Base-by-base conservation (phyloP, 176 grass and related monocot genomes). In the Metroxylon sagu region DNA sequence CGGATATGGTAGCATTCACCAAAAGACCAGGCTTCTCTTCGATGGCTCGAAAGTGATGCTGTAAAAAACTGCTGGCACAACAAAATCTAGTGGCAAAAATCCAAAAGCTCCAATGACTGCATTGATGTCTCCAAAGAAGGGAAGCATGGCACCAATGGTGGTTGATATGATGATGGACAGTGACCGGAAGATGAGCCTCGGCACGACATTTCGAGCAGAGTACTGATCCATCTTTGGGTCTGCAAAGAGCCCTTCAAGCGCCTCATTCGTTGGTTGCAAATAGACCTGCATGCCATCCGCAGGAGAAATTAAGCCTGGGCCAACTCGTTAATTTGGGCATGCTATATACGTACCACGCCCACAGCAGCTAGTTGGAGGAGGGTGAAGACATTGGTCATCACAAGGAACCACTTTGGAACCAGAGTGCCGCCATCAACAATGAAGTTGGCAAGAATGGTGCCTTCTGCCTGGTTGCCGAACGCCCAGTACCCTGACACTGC, bases 61-160 rank as follows among this genome's bases (percentile, higher is more conserved):
- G 73, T 92, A 98, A 66, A 98, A 83, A 5, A 98, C 19, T 2
- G 87, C 77, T 0, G 93, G 84, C 67, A 92, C 68, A 31, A 75
- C 75, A 70, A 98, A 98, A 67, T 98, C 93, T 23, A 98, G 93
- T 18, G 93, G 93, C 57, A 98, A 57, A 60, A 92, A 98, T 4
- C 87, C 93, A 7, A 98, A 92, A 3, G 93, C 93, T 4, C 87
- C 87, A 62, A 98, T 78, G 35, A 92, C 81, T 50, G 70, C 76
- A 67, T 98, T 98, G 75, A 98, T 75, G 71, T 92, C 93, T 14
- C 87, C 93, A 56, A 98, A 98, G 81, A 98, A 98, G 5, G 87
- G 93, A 16, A 97, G 66, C 87, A 97, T 97, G 54, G 87, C 87
- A 0, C 84, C 87, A 48, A 98, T 60, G 61, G 64, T 77, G 29